These are phyloP conservation scores for Xylaria scruposa DNA, from an alignment of 495 filamentous ascomycete genomes.

Conservation along the genomic window DNA sequence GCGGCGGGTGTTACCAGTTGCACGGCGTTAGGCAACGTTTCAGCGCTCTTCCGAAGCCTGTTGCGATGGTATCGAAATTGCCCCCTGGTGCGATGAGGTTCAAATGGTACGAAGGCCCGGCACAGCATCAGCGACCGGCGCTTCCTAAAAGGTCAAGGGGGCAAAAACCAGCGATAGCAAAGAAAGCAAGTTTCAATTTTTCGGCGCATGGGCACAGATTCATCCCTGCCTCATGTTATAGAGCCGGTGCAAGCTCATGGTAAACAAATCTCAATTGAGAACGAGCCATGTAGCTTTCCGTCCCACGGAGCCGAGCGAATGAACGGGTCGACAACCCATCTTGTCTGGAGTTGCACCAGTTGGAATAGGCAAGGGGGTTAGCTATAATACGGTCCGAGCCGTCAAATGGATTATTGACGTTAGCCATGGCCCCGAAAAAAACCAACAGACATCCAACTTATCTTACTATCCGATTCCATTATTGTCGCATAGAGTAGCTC, in stretches of 20 bases:
- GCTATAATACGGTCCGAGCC: not conserved
- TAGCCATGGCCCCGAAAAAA: not conserved
- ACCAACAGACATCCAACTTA: not conserved
- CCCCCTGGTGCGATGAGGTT: not conserved
- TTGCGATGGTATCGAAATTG: not conserved
- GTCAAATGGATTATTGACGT: not conserved
- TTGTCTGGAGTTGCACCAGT: not conserved
- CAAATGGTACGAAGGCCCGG: too few species aligned
- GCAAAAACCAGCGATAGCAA: not conserved
- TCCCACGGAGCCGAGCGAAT: not conserved
- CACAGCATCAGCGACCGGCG: not conserved
- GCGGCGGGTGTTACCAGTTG: not conserved
- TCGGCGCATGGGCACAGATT: not conserved
- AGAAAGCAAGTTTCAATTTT: not conserved
- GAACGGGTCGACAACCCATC: too few species aligned
- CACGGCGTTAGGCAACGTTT: not conserved
- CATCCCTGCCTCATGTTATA: not conserved
- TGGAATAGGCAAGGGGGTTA: not conserved
- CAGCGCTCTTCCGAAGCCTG: not conserved
- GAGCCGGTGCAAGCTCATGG: not conserved
- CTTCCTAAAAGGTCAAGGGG: not conserved
- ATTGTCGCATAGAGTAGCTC: not conserved
- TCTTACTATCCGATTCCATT: not conserved
- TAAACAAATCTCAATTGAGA: not conserved
- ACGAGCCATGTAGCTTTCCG: not conserved